Conservation (phyloP, 768 basidiomycete species). For the Kwoniella heveanensis region DNA sequence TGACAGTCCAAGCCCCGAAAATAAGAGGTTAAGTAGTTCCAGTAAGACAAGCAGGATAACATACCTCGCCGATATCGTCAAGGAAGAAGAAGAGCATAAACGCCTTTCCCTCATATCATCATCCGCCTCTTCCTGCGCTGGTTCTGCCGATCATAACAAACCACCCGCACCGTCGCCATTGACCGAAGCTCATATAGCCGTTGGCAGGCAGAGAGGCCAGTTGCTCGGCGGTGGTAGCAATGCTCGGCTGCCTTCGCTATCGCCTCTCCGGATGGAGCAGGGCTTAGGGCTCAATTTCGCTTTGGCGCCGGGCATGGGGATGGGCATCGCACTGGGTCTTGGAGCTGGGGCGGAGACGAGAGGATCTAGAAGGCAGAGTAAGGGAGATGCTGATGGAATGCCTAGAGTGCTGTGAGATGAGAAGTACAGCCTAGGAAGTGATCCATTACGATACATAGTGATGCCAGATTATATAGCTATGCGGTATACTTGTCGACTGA, state of each 20-base stretch:
- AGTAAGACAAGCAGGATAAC: slow-evolving; percentile 16
- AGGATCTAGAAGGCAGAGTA: background rate
- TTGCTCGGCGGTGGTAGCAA: slow-evolving; percentile 6
- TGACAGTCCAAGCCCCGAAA: background rate
- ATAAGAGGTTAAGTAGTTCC: background rate
- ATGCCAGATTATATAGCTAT: background rate
- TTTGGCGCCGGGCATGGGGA: slow-evolving; percentile 1
- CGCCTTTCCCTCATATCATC: background rate
- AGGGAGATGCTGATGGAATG: background rate
- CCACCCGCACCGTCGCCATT: background rate
- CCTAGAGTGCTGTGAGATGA: background rate
- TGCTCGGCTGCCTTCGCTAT: background rate
- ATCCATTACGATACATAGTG: background rate
- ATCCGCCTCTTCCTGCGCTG: background rate
- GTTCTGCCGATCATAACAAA: background rate
- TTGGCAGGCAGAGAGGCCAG: background rate
- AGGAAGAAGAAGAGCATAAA: slow-evolving; percentile 17
- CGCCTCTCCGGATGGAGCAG: background rate
- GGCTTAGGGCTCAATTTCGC: slow-evolving; percentile 4
- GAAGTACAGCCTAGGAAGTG: background rate
- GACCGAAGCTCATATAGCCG: background rate
- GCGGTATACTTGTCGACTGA: background rate
- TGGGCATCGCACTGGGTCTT: slow-evolving; percentile 7
- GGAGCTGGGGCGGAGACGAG: background rate
- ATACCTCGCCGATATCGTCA: slow-evolving; percentile 27